Evolutionary conservation across 2,329 filamentous ascomycete genomes (phyloP).

Genomic region (Apiospora rasikravindrae): DNA sequence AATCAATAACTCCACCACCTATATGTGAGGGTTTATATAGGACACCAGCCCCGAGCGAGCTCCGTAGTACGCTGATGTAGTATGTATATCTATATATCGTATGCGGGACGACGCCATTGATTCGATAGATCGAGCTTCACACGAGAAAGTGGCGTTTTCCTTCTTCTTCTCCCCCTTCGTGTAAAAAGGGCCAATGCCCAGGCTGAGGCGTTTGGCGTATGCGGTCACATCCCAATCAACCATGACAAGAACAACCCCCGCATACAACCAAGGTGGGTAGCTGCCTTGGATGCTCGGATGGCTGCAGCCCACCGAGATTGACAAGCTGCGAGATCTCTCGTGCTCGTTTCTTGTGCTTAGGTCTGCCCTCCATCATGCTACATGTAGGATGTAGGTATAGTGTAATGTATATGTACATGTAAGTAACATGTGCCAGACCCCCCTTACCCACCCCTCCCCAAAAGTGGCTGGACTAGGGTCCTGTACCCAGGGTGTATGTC

Average conservation of each 20-base stretch:
- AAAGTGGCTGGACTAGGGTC: neutral
- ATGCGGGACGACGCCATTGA: neutral
- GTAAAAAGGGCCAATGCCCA: neutral
- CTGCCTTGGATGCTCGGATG: neutral
- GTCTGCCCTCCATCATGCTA: neutral
- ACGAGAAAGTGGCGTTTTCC: neutral
- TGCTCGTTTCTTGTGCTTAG: neutral
- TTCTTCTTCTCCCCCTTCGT: neutral
- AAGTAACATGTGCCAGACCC: neutral
- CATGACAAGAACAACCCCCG: neutral
- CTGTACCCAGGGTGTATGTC: neutral
- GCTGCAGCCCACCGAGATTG: slow-evolving; percentile 7
- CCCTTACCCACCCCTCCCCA: too few relatives aligned
- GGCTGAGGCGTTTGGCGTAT: neutral
- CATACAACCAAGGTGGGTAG: neutral
- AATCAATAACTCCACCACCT: neutral
- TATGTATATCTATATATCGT: neutral
- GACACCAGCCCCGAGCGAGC: neutral
- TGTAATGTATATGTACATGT: neutral
- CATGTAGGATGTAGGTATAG: neutral
- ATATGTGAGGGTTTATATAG: slow-evolving; percentile 2
- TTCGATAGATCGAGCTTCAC: neutral
- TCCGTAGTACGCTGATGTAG: neutral
- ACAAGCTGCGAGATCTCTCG: slow-evolving; percentile 14
- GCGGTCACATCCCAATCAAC: neutral